Conservation (phyloP, 2,329 filamentous ascomycete species). For the Aspergillus persii region DNA sequence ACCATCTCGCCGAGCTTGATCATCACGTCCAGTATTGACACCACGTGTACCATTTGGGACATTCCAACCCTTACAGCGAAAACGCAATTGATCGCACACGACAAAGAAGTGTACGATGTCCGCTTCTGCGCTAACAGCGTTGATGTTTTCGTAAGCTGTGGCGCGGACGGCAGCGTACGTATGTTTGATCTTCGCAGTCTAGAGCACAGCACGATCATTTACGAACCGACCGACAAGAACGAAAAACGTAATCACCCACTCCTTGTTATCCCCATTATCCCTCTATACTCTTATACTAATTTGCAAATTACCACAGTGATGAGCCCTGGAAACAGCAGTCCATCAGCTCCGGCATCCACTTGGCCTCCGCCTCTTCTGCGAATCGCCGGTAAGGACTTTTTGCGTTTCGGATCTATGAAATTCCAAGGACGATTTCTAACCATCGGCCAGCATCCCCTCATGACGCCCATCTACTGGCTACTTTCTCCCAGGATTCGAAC, state of each 20-base stretch:
- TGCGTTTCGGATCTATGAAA: neutral
- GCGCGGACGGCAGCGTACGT: conserved; percentile 92
- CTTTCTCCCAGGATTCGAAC: conserved; percentile 90
- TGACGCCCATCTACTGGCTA: conserved; percentile 93
- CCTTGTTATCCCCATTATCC: no score
- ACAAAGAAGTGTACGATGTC: conserved; percentile 98
- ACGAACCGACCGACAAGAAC: conserved; percentile 89
- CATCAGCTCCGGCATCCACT: conserved; percentile 64
- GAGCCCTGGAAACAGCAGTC: conserved; percentile 59
- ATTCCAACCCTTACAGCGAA: conserved; percentile 97
- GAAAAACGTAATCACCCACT: conserved; percentile 54
- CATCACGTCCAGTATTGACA: conserved; percentile 98
- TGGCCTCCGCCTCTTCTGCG: conserved; percentile 60
- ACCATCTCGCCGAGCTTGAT: conserved; percentile 94
- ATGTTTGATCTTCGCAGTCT: conserved; percentile 98
- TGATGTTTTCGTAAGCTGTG: conserved; percentile 98
- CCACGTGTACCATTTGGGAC: conserved; percentile 99
- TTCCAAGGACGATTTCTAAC: neutral
- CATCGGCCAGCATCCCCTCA: conserved; percentile 72
- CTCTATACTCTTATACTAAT: neutral
- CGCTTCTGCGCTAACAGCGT: conserved; percentile 97
- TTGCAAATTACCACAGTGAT: conserved; percentile 34
- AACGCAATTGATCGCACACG: conserved; percentile 95
- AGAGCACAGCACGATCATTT: conserved; percentile 98
- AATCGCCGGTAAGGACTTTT: conserved; percentile 39